Base-by-base conservation (phyloP, 257 asterid species). In the Solanum corneliomulleri region DNA sequence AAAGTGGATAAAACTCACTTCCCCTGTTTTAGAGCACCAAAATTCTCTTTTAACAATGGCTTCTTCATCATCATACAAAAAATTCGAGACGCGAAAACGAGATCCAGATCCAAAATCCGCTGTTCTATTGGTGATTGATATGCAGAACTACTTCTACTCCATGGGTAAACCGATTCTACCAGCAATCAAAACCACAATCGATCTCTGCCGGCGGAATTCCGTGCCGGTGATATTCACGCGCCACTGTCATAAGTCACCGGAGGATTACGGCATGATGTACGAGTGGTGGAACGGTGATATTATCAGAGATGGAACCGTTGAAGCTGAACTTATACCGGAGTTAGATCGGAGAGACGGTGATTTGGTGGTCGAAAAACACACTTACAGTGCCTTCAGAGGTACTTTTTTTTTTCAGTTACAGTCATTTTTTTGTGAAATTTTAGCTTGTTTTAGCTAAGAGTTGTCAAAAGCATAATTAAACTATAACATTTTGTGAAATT, bases 211-310 rank as follows among this genome's bases (percentile, higher is more conserved):
- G 16, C 87, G 88, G 41, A 88, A 94, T 27, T 92, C 92, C 21
- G 29, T 94, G 25, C 98, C 96, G 23, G 87, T 95, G 11, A 85
- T 94, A 89, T 95, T 92, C 93, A 95, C 98, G n/a, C 95, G 98
- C 86, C 98, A 95, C 93, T 8, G 89, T 89, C 98, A 95, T 88
- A 90, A 89, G 86, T 89, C 96, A 62, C 94, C 91, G 39, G 92
- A 90, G 44, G 96, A 92, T 87, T 85, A 84, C 72, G 93, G 93
- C 37, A 92, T 92, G 94, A 87, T 95, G 11, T 45, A 86, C 29
- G 98, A 95, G 92, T 95, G 98, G 98, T 95, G 98, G 98, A 23
- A 88, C 72, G 94, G 95, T n/a, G 92, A 93, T 70, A 88, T 94
- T 77, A 92, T 94, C 88, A 82, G 58, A 90, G 98, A 95, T 35